Base-by-base conservation (phyloP, 2,329 filamentous ascomycete genomes). In the Paracamarosporium sp. region DNA sequence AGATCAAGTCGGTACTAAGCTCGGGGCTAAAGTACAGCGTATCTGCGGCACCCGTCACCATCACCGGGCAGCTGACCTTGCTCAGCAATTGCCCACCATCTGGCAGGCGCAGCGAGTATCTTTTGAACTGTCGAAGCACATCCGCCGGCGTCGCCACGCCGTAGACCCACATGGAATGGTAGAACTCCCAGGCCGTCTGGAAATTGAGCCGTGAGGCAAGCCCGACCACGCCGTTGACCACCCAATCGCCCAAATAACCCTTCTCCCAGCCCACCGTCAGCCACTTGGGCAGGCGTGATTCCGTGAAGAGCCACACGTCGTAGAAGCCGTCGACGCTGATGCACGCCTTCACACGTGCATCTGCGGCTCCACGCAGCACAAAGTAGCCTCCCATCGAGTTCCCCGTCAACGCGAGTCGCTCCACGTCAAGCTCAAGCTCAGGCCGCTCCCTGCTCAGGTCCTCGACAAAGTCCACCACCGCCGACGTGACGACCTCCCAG, bases 301-400 rank as follows among this genome's bases (percentile, higher is more conserved):
- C 28, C 8, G 12, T 55, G 11, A 77, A 56, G 46, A 73, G 70
- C 55, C 62, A 76, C 57, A 80, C 56, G 59, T 69, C 67, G 65
- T 76, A 79, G 44, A 77, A 71, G 1, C 64, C 61, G 50, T 81
- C 79, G 17, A 78, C 64, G 5, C 73, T 62, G 4, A 83, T 66
- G 56, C 78, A 81, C 0, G 81, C 82, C 54, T 76, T 78, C 70
- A 83, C 68, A 0, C 81, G 76, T 0, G 72, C 56, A 62, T 83
- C 80, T 0, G 66, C 62, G 0, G 77, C 78, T 1, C 66, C 78
- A 0, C 82, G 77, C 6, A 84, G 70, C 1, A 81, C 79, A 46
- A 76, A 79, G 59, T 83, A 83, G 0, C 76, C 82, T 2, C 82
- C 81, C 60, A 82, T 69, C 2, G 76, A 76, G 0, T 74, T 70